These are phyloP conservation scores for Quercus phellos DNA, from an alignment of 331 rosid genomes.

Conservation along the genomic window DNA sequence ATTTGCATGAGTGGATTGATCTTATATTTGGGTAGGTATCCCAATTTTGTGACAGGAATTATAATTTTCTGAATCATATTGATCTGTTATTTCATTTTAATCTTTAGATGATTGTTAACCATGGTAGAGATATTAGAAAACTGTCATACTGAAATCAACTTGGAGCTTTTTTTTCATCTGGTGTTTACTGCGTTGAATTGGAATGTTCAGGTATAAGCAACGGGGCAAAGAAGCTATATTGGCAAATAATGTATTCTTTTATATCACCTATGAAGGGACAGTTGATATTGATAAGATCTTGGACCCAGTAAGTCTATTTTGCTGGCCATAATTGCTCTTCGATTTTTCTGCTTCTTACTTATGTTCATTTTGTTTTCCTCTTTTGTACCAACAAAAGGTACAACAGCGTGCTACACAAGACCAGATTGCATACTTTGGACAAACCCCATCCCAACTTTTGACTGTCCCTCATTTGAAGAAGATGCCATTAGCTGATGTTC, in stretches of 20 bases:
- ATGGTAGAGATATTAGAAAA: conserved; percentile 8
- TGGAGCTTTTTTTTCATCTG: conserved; percentile 12
- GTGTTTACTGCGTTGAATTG: conserved; percentile 23
- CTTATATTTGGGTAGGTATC: conserved; percentile 82
- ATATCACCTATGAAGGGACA: conserved; percentile 91
- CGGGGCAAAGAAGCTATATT: conserved; percentile 85
- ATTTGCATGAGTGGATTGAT: conserved; percentile 99
- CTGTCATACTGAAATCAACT: conserved; percentile 21
- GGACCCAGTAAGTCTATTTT: conserved; percentile 64
- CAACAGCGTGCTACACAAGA: conserved; percentile 91
- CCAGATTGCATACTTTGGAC: conserved; percentile 99
- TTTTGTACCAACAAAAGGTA: conserved; percentile 50
- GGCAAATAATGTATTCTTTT: conserved; percentile 91
- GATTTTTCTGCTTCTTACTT: conserved; percentile 5
- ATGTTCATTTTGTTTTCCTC: neutral
- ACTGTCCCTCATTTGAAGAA: conserved; percentile 79
- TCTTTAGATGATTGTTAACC: conserved; percentile 21
- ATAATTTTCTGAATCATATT: conserved; percentile 6
- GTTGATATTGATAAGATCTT: conserved; percentile 92
- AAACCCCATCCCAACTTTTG: conserved; percentile 97
- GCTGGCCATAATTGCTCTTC: conserved; percentile 10
- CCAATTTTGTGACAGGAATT: neutral
- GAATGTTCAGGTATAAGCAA: conserved; percentile 80
- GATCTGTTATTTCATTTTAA: conserved; percentile 9
- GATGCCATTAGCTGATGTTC: conserved; percentile 75